These are phyloP conservation scores for Ilyonectria sp. DNA, from an alignment of 2,329 filamentous ascomycete species.

Conservation along the genomic window DNA sequence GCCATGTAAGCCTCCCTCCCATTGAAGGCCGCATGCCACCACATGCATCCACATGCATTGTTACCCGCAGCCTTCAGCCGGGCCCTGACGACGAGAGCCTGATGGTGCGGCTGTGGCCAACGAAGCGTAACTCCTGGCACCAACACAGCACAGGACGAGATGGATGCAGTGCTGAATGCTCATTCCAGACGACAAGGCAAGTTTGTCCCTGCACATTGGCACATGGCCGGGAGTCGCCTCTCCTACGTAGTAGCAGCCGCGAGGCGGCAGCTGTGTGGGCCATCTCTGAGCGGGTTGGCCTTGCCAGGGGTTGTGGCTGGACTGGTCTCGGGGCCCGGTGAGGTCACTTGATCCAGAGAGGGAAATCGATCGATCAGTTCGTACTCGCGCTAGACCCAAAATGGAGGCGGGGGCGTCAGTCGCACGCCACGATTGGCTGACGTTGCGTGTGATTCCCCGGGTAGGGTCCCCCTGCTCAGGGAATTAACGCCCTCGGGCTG, in stretches of 20 bases:
- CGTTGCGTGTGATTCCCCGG: conserved; percentile 32
- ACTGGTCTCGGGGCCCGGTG: conserved; percentile 9
- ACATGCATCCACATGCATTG: neutral
- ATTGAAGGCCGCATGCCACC: neutral
- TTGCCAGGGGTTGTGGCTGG: conserved; percentile 3
- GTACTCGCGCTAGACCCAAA: conserved; percentile 38
- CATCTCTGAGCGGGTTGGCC: conserved; percentile 3
- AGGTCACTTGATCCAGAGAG: conserved; percentile 30
- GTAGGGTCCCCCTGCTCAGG: conserved; percentile 30
- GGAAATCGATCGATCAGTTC: conserved; percentile 48
- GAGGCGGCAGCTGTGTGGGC: conserved; percentile 10
- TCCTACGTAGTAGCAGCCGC: conserved; percentile 5
- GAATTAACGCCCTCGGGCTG: conserved; percentile 2
- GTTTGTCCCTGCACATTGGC: neutral
- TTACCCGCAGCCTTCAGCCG: neutral
- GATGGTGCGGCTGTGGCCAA: neutral
- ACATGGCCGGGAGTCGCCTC: neutral
- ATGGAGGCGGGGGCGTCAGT: conserved; percentile 30
- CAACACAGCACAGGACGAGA: neutral
- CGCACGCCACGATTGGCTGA: conserved; percentile 31
- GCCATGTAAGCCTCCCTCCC: neutral
- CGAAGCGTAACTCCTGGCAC: neutral
- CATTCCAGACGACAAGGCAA: conserved; percentile 18
- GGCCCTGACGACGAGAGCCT: neutral
- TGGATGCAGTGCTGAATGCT: neutral